Base-by-base conservation (phyloP, 2,329 filamentous ascomycete species). In the Penicillium sp. region DNA sequence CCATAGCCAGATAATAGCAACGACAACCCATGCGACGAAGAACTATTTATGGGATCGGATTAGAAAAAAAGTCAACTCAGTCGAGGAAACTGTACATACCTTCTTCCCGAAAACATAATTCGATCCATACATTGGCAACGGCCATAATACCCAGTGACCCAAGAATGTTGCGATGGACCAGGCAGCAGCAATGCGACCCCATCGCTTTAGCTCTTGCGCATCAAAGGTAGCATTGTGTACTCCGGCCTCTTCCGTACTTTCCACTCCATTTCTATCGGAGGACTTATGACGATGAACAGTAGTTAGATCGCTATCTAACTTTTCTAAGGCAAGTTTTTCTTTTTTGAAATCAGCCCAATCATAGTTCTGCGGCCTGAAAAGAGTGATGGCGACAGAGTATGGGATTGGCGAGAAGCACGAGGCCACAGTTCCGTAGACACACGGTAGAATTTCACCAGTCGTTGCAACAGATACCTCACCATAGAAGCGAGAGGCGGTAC, bases 1-100 rank as follows among this genome's bases (percentile, higher is more conserved):
- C 80, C 80, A 83, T 3, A 82, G 72, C 80, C 81, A 83, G 26
- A 83, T 77, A 14, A 83, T 79, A 0, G 75, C 74, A 0, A 83
- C 67, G 0, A 80, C 71, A 1, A 83, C 65, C 81, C 81, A 83
- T 0, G 79, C 81, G 1, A 70, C 67, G 45, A 78, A 83, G 55
- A 83, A 83, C 29, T 75, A 49, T 26, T 3, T 3, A 14, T 24
- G 40, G 62, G 28, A 61, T 42, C 24, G 1, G 31, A 18, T 13
- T 37, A 9, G 11, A n/a, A n/a, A 37, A n/a, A 2, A 4, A 9
- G 6, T 40, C 5, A 13, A 40, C 37, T 3, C 10, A 48, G 7
- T 5, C 45, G 1, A 11, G 4, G 6, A 28, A 18, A 2, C 2
- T 2, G 29, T 3, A 43, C 49, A 18, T 59, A 74, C 73, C 54